Evolutionary conservation across 345 rosid species (phyloP), one percentile per base, ranked within the genome.

Genomic region (Adansonia digitata): DNA sequence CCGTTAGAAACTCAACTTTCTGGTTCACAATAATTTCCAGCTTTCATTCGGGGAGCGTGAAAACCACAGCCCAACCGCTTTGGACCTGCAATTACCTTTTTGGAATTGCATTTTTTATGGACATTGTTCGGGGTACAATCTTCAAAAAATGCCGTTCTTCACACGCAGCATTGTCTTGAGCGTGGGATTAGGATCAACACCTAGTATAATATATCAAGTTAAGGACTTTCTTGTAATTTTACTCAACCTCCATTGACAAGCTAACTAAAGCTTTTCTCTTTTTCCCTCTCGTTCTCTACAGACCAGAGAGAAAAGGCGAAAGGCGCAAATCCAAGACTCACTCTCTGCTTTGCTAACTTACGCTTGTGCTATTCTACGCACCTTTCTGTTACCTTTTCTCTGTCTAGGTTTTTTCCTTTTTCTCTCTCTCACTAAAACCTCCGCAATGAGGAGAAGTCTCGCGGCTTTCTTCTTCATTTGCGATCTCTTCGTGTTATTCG

Each of bases 391-490:
- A 65, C 57, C 65, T 66, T 53, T 35, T 56, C 22, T 42, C 46
- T 55, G 57, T 48, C 46, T 35, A 40, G 52, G 17, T 2, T 39
- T 18, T 39, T 18, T 49, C n/a, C 7, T 17, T 57, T 72, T 66
- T 73, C 46, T 39, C 17, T 42, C 31, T 56, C 46, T 56, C 45
- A 29, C 46, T 20, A 53, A 48, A 51, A 45, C 43, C 61, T 65
- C 24, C 45, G 69, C 55, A 40, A 79, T 84, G 86, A 82, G 83
- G 82, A 75, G 42, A 63, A 24, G 77, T 53, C 51, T 66, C 67
- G 62, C 75, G 42, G 42, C 82, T 73, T 60, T 75, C 72, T 74
- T 83, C 67, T 75, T 88, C 81, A 60, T 85, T 70, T 84, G 79
- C 81, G 64, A 61, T 72, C 72, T 82, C 81, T 72, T 78, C 74